Evolutionary conservation across 1,139 yeast genomes (phyloP), one percentile per base, ranked within the genome.

Genomic region (Saccharomyces hybrid): DNA sequence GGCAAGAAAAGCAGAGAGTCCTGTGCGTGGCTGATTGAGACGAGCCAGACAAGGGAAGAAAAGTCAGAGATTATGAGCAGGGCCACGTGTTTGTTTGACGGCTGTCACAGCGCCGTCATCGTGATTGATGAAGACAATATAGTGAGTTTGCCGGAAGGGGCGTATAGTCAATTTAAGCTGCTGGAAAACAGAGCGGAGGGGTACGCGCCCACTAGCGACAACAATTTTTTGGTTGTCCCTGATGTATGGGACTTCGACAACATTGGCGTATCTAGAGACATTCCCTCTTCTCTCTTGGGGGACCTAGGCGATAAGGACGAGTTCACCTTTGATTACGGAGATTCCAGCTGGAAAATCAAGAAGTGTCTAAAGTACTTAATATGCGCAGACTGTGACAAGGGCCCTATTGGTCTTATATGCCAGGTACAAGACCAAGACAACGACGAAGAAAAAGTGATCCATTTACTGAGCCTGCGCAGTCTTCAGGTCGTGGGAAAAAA

Each of bases 171-270:
- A 14, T 62, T 60, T 47, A 58, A 61, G 28, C 26, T 66, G 21
- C 58, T 62, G 52, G 34, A 34, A 28, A 55, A 57, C n/a, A 59
- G 53, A 11, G 50, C 50, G 5, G 19, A 47, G n/a, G n/a, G 47
- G 49, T n/a, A n/a, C 9, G 19, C 14, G 2, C 26, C 47, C 5
- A 16, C 21, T 9, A 49, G 28, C 28, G 55, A 57, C 26, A 56
- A 56, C 5, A 47, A 60, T n/a, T 82, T 78, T 60, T 72, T 73
- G 53, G 64, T 70, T 31, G 67, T 84, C 1, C 64, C 71, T 3
- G 88, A 85, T 61, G 82, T 83, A 56, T 86, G 91, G 91, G 86
- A 81, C 60, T 86, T 86, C 62, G 91, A 85, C 61, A 86, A 86
- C 63, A 79, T 86, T 49, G 91, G 89, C 1, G 93, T 86, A 2